Evolutionary conservation across 768 basidiomycete species (phyloP).

Genomic region (Tulasnella calospora): DNA sequence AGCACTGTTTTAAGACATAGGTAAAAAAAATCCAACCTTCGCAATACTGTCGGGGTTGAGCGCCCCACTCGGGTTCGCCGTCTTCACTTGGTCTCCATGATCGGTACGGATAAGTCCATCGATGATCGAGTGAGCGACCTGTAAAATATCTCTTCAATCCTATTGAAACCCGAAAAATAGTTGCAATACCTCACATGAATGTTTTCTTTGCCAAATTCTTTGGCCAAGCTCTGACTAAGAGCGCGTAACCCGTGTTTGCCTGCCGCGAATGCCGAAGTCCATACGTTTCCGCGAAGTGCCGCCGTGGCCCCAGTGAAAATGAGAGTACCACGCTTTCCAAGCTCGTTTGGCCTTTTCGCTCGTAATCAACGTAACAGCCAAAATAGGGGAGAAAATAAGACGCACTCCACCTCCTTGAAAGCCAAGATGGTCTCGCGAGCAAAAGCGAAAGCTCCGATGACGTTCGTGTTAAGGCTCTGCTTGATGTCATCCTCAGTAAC

Average conservation of each 20-base stretch:
- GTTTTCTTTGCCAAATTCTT: conserved; percentile 69
- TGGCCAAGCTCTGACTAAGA: conserved; percentile 64
- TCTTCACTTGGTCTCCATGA: conserved; percentile 39
- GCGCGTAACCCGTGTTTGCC: conserved; percentile 60
- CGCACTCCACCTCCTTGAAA: conserved; percentile 44
- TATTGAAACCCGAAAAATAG: background rate
- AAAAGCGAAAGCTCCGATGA: conserved; percentile 60
- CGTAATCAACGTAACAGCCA: conserved; percentile 31
- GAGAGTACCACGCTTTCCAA: conserved; percentile 56
- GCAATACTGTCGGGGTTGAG: conserved; percentile 67
- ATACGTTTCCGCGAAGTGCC: conserved; percentile 54
- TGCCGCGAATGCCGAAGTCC: conserved; percentile 58
- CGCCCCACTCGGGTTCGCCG: conserved; percentile 44
- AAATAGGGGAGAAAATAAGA: background rate
- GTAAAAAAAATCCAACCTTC: conserved; percentile 39
- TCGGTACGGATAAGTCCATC: conserved; percentile 43
- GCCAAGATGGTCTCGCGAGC: conserved; percentile 54
- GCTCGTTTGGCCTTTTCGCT: conserved; percentile 44
- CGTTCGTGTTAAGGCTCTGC: conserved; percentile 47
- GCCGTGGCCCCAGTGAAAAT: conserved; percentile 74
- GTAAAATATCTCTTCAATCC: background rate
- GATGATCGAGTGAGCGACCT: conserved; percentile 51
- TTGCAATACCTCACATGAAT: conserved; percentile 50
- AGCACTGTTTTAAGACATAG: background rate
- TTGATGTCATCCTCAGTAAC: conserved; percentile 56